These are phyloP conservation scores for Fraxinus xanthoxyloides DNA, from an alignment of 305 asterid species.

Conservation along the genomic window DNA sequence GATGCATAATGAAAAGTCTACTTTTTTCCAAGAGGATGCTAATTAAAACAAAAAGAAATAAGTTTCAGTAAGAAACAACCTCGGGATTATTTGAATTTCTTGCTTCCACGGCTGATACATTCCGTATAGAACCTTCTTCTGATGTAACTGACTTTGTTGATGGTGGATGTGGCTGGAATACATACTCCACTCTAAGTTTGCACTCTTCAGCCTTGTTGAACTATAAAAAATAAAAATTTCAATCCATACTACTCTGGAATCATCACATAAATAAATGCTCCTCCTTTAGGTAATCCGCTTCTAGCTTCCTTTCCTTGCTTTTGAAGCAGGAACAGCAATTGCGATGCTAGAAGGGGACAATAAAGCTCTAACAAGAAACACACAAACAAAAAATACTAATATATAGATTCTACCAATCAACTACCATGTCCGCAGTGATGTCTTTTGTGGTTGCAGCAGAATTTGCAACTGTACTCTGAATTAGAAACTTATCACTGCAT, in stretches of 20 bases:
- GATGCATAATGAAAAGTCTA: background rate
- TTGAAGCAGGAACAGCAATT: background rate
- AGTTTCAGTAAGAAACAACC: background rate
- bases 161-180: background rate
- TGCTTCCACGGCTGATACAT: background rate
- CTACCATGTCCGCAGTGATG: constrained; percentile 34
- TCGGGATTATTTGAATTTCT: background rate
- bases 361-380: background rate
- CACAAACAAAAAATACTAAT: background rate
- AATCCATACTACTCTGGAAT: background rate
- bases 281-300: background rate
- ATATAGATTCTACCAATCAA: constrained; percentile 1
- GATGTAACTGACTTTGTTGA: background rate
- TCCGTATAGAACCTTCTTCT: background rate
- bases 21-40: background rate
- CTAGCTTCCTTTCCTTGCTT: constrained; percentile 4
- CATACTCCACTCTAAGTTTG: constrained; percentile 12
- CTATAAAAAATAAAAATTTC: background rate
- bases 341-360: background rate
- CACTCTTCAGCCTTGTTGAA: constrained; percentile 10
- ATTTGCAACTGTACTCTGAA: constrained; percentile 41
- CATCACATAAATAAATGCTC: background rate
- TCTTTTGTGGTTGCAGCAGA: constrained; percentile 31
- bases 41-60: background rate
- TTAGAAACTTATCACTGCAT: constrained; percentile 43